These are phyloP conservation scores for Ceratocystis ficicola DNA, from an alignment of 2,329 filamentous ascomycete genomes.

Conservation along the genomic window DNA sequence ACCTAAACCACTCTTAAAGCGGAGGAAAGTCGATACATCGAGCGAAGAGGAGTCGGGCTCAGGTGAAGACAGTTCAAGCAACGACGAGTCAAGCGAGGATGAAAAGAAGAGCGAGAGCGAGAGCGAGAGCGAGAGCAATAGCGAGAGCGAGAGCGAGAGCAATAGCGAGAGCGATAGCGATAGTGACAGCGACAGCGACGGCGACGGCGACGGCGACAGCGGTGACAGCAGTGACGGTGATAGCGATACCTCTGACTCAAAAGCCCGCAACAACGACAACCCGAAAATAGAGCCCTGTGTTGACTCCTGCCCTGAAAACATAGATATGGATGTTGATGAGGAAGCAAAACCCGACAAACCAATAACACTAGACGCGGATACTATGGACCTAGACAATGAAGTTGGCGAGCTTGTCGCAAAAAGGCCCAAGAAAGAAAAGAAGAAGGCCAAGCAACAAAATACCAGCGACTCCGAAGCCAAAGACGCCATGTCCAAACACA, in stretches of 20 bases:
- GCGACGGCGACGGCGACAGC: not conserved
- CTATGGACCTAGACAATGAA: conserved; percentile 11
- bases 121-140: not conserved
- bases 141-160: not conserved
- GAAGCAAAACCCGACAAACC: conserved; percentile 17
- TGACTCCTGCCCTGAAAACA: not conserved
- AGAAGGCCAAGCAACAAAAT: conserved; percentile 28
- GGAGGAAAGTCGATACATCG: not conserved
- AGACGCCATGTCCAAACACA: conserved; percentile 22
- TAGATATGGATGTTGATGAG: conserved; percentile 19
- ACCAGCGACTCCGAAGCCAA: conserved; percentile 12
- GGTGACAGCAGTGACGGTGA: conserved; percentile 4
- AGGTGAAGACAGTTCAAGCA: conserved; percentile 7
- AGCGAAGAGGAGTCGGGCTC: conserved; percentile 8
- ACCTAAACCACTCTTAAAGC: conserved; percentile 8
- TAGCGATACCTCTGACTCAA: not conserved
- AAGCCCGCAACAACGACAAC: not conserved
- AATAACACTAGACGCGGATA: conserved; percentile 7
- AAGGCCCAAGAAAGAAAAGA: conserved; percentile 23
- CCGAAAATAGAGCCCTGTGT: not conserved
- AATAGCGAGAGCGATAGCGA: not conserved
- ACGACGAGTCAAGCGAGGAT: not conserved
- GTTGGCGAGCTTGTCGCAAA: conserved; percentile 23
- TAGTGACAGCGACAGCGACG: not conserved
- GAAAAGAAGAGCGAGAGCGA: conserved; percentile 4